These are phyloP conservation scores for Thymus mandschuricus DNA, from an alignment of 257 asterid species.

Conservation along the genomic window DNA sequence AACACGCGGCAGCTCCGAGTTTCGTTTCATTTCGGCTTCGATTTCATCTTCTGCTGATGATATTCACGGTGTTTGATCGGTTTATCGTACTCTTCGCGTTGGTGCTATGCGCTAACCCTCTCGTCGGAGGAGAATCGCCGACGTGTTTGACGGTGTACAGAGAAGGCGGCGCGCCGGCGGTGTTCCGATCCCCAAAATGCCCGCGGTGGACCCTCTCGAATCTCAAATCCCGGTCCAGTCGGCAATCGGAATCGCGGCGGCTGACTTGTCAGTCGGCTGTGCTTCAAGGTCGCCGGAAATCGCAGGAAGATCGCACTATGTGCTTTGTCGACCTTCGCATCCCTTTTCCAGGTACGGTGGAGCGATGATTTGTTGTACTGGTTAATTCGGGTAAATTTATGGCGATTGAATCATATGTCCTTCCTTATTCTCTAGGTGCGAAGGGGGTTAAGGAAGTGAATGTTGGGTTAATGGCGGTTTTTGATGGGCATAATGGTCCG, in stretches of 20 bases:
- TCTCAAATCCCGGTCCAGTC: conserved; percentile 46
- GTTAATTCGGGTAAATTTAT: not conserved
- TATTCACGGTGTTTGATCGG: conserved; percentile 10
- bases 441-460: conserved; percentile 69
- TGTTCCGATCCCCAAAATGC: conserved; percentile 91
- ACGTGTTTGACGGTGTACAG: conserved; percentile 79
- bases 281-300: conserved; percentile 86
- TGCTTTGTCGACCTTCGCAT: conserved; percentile 75
- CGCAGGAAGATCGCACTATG: conserved; percentile 87
- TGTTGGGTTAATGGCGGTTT: conserved; percentile 85
- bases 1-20: not conserved
- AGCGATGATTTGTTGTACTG: not conserved
- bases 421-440: conserved; percentile 47
- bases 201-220: conserved; percentile 85
- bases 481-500: conserved; percentile 96
- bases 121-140: conserved; percentile 69
- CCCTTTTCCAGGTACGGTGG: conserved; percentile 76
- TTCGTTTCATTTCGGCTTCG: not conserved
- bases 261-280: conserved; percentile 68
- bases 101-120: conserved; percentile 32
- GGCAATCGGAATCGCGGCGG: conserved; percentile 37
- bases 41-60: conserved; percentile 33
- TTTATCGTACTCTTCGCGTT: conserved; percentile 38
- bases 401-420: not conserved
- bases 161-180: conserved; percentile 98